Evolutionary conservation across 1,139 yeast genomes (phyloP), one percentile per base, ranked within the genome.

Genomic region (Lodderomyces pseudojiufengensis): DNA sequence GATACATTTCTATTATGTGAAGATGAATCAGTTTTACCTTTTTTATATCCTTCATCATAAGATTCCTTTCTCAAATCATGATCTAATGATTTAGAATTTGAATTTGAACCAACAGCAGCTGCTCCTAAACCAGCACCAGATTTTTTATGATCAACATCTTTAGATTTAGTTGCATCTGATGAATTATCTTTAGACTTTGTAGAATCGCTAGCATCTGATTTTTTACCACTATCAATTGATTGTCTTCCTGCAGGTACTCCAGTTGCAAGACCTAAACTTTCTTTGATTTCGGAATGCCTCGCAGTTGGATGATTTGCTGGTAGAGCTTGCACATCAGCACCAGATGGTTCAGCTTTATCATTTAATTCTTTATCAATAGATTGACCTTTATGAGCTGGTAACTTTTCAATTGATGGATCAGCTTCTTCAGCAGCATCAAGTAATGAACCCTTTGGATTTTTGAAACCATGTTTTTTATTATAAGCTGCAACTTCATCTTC

Each of bases 401-500:
- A 31, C 4, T 50, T 37, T 40, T 47, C 49, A 36, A 57, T 48
- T 7, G 33, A 47, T 3, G 61, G 59, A 27, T 49, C 49, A 18
- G 40, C 31, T 11, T 47, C 54, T 36, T 55, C 62, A 13, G 63
- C 65, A 29, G 54, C 54, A 30, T 59, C 63, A 31, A 61, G 48
- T 43, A 61, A 50, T 10, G 61, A 52, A 31, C 55, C 49, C 33
- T 55, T 45, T 24, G 52, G 56, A 35, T 51, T 45, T 32, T 45
- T 46, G 38, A 47, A 41, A 3, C 63, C 65, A 33, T 51, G 60
- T 44, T 59, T 47, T 44, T 51, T 58, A 50, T 61, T 61, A 47
- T 58, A 49, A 4, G 50, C 50, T 16, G 48, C 54, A 24, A 58
- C 54, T 8, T 52, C 59, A 3, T 46, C 51, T 35, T 58, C 65